Base-by-base conservation (phyloP, 371 early-diverging fungal species). In the Batkoa obscura region DNA sequence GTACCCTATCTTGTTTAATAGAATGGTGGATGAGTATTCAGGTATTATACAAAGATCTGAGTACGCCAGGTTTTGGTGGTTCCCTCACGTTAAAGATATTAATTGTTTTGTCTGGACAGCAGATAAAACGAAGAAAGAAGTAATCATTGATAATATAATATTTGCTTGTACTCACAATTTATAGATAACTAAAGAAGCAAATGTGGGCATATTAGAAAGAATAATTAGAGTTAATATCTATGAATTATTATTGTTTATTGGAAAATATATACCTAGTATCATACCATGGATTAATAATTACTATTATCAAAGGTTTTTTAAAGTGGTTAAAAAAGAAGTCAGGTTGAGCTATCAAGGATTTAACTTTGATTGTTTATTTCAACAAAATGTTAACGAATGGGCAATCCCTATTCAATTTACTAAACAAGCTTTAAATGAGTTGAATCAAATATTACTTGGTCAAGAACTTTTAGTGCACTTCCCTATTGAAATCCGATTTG, bases 321-420 rank as follows among this genome's bases (percentile, higher is more conserved):
- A 9, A 13, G 23, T 34, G n/a, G 23, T 17, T 23, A 46, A 23
- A 12, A 42, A 10, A 36, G 39, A 34, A 35, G 33, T 54, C 69
- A 2, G 43, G 72, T 31, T 72, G 74, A 62, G 66, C 74, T 3
- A 67, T 81, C 1, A 83, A 83, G 72, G 74, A 9, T 86, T 89
- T 59, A 86, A 82, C 61, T 83, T 86, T 65, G 87, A 88, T 59
- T 86, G 87, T 56, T 70, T 88, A 15, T 86, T 88, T 58, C 73
- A 79, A 41, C 90, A 89, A 57, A 81, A 86, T 58, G 84, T 84
- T 43, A 83, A 79, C 57, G 90, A 89, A 63, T 89, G 90, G 90
- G 82, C 86, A 6, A 79, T 89, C 37, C 80, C 80, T 1, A 70
- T 75, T 71, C 74, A 78, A 8, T 65, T 72, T 35, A 79, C 86